A percentile compares a stretch with the other conserved stretches of the same genome.
Evolutionary conservation across 345 rosid genomes (phyloP).

Genomic region (Turnera subulata): DNA sequence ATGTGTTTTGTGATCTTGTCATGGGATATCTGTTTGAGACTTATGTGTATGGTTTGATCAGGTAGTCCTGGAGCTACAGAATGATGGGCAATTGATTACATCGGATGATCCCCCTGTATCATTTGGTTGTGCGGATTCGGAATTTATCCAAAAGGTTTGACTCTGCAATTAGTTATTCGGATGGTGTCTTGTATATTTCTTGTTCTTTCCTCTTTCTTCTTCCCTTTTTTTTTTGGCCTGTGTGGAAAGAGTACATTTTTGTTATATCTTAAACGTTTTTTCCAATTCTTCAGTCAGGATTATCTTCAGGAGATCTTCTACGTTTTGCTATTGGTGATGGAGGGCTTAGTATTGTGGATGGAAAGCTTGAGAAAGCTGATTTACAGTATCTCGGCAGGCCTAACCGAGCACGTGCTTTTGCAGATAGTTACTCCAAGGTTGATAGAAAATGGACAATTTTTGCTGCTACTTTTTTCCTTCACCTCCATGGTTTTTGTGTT

Average conservation of each 20-base stretch:
- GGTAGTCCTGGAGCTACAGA: conserved; percentile 89
- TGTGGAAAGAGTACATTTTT: no score
- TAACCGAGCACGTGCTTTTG: conserved; percentile 75
- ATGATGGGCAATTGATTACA: conserved; percentile 69
- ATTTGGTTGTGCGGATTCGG: conserved; percentile 60
- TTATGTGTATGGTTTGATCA: conserved; percentile 8
- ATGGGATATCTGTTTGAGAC: neutral
- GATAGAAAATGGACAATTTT: conserved; percentile 15
- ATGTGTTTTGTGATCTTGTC: neutral
- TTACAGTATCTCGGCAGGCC: conserved; percentile 59
- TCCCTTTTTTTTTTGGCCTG: no score
- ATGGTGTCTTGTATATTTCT: neutral
- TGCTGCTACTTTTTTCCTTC: neutral
- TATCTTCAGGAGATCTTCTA: conserved; percentile 56
- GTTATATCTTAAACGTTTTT: no score
- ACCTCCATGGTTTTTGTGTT: neutral
- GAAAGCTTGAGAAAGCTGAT: conserved; percentile 79
- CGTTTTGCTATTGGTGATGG: conserved; percentile 71
- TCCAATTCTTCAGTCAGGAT: conserved; percentile 47
- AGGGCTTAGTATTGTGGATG: conserved; percentile 72
- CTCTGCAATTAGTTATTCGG: neutral
- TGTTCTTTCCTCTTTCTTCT: no score
- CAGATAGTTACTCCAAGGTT: conserved; percentile 98
- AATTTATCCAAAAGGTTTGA: conserved; percentile 59
- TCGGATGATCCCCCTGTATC: conserved; percentile 83